Conservation (phyloP, 78 protist species). For the Pigoraptor vietnamica region DNA sequence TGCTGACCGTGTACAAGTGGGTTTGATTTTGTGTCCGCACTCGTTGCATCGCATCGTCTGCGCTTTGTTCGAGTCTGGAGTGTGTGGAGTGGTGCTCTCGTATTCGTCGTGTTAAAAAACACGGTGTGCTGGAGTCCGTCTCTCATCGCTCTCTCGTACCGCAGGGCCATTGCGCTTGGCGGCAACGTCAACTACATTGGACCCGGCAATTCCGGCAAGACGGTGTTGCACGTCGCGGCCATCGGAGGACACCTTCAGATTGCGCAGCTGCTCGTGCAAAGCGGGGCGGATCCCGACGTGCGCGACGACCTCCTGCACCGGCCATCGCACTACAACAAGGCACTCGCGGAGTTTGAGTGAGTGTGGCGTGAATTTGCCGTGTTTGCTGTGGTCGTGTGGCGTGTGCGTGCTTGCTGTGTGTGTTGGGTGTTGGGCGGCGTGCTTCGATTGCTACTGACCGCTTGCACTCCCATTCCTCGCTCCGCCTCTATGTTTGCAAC, state of each 20-base stretch:
- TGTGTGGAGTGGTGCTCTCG: neutral
- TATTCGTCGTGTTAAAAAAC: neutral
- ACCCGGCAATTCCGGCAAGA: neutral
- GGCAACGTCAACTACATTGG: neutral
- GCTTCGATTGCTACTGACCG: too few species aligned
- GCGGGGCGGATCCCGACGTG: neutral
- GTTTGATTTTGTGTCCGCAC: too few species aligned
- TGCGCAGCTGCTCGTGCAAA: neutral
- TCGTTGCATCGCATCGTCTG: too few species aligned
- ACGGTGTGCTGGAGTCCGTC: neutral
- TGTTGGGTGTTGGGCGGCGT: neutral
- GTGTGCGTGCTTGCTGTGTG: neutral
- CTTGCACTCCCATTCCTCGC: too few species aligned
- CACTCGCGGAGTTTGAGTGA: neutral
- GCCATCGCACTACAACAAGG: neutral
- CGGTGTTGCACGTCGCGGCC: neutral
- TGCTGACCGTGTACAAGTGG: neutral
- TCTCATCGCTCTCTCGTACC: neutral
- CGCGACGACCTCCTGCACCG: neutral
- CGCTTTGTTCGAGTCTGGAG: neutral
- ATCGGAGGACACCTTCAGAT: neutral
- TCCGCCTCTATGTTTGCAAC: too few species aligned
- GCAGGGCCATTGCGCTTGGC: neutral
- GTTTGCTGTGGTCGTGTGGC: neutral
- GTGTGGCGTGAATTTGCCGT: too few species aligned